Percentiles rank a stretch among this genome's conserved stretches.
Evolutionary conservation across 1,139 yeast genomes (phyloP).

Genomic region (Candida labiduridarum): DNA sequence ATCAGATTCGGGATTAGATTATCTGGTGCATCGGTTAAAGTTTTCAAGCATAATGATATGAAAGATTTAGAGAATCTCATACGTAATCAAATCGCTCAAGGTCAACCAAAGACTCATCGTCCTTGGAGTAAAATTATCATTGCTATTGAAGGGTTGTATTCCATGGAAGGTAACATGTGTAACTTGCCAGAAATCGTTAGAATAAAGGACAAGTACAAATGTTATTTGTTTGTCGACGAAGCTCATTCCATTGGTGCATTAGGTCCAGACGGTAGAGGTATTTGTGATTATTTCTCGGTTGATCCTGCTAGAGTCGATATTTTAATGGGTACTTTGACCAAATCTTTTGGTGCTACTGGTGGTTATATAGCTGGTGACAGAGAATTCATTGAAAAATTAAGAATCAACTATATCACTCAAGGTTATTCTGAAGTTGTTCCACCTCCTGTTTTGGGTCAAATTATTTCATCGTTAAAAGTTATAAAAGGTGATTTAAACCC

Average conservation of each 20-base stretch:
- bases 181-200: constrained; percentile 78
- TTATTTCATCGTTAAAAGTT: constrained; percentile 74
- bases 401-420: constrained; percentile 73
- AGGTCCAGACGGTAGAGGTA: constrained; percentile 92
- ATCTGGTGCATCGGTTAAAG: constrained; percentile 91
- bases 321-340: constrained; percentile 96
- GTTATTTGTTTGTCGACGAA: constrained; percentile 90
- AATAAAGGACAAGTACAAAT: constrained; percentile 82
- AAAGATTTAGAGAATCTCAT: constrained; percentile 73
- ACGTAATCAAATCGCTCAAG: constrained; percentile 89
- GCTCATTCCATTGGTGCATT: constrained; percentile 98
- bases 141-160: constrained; percentile 93
- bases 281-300: constrained; percentile 88
- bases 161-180: constrained; percentile 97
- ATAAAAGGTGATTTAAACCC: constrained; percentile 84
- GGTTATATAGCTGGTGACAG: constrained; percentile 86
- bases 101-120: constrained; percentile 94
- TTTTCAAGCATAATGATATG: constrained; percentile 93
- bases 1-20: constrained; percentile 93
- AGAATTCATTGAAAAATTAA: constrained; percentile 68
- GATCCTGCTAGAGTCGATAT: constrained; percentile 78
- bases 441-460: constrained; percentile 90
- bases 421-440: constrained; percentile 83
- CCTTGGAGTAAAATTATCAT: constrained; percentile 96
- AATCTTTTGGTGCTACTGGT: constrained; percentile 98